Percentiles rank a stretch among this genome's conserved stretches.
These are phyloP conservation scores for Trametes meyenii DNA, from an alignment of 768 basidiomycete species.

Conservation along the genomic window DNA sequence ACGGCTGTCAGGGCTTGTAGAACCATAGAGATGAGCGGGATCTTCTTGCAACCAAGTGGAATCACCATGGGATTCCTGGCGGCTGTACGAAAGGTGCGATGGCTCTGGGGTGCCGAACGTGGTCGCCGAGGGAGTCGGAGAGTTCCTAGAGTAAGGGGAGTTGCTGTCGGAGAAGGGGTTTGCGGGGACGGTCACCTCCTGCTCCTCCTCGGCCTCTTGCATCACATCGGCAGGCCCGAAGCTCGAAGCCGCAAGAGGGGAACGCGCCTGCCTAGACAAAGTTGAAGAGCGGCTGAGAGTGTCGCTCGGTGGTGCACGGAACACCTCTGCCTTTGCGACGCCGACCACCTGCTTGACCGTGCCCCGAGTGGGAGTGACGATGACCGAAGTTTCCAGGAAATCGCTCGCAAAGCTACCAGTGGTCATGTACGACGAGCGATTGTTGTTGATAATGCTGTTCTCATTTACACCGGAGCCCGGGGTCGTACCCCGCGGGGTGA, in stretches of 20 bases:
- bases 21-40: constrained; percentile 22
- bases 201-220: constrained; percentile 46
- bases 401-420: constrained; percentile 78
- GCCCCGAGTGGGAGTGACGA: constrained; percentile 69
- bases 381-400: constrained; percentile 80
- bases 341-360: constrained; percentile 67
- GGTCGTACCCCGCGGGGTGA: constrained; percentile 37
- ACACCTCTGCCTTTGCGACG: constrained; percentile 78
- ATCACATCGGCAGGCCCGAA: constrained; percentile 72
- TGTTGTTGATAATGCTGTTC: constrained; percentile 49
- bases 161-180: constrained; percentile 73
- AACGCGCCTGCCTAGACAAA: constrained; percentile 51
- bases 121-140: constrained; percentile 36
- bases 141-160: constrained; percentile 37
- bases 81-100: constrained; percentile 13
- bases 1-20: constrained; percentile 42
- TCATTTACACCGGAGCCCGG: constrained; percentile 57
- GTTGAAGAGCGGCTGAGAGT: constrained; percentile 33
- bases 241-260: constrained; percentile 70
- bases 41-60: constrained; percentile 21
- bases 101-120: constrained; percentile 41
- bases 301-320: constrained; percentile 47
- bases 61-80: constrained; percentile 39
- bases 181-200: constrained; percentile 27
- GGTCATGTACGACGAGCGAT: constrained; percentile 70